Base-by-base conservation (phyloP, 805 yeast species). In the Saccharomycopsis oosterbeekiorum region DNA sequence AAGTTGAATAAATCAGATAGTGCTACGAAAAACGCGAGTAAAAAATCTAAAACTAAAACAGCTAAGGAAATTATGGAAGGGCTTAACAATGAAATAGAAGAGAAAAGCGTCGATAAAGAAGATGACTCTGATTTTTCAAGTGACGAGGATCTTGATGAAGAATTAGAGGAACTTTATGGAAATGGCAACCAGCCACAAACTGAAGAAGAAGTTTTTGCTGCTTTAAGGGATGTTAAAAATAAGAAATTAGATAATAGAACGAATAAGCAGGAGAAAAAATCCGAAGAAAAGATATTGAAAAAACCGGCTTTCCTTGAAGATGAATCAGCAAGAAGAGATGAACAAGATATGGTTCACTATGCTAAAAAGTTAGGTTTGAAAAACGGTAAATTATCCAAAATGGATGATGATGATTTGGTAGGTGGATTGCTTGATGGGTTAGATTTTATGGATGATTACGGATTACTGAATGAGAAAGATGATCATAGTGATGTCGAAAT, bases 351-450 rank as follows among this genome's bases (percentile, higher is more conserved):
- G 73, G 83, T 80, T 53, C 89, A 86, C 69, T 92, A 90, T 70
- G 92, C 97, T 2, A 86, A 86, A 65, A 85, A 88, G 68, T 76
- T 92, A 10, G 96, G 96, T 1, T 70, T 88, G 66, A 84, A 84
- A 65, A 81, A 83, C 0, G 79, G 78, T 60, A 77, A 76, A 15
- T 75, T 86, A 56, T 73, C 78, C 43, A 80, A 80, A 64, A 71
- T 69, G 2, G 84, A 79, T 47, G 90, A 84, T 14, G 88, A 86
- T 68, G 97, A 90, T 71, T 81, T 85, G 1, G 76, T 91, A 56
- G 96, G 88, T 55, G 96, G 91, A n/a, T 70, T 91, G 24, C 74
- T 91, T 4, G 96, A 89, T 59, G 96, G 92, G 34, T 66, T 76
- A 14, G 64, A 58, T 50, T 60, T 60, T 39, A 57, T 62, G 61